Evolutionary conservation across 2,329 filamentous ascomycete species (phyloP), one percentile per base, ranked within the genome.

Genomic region (Botryosphaeria dothidea): DNA sequence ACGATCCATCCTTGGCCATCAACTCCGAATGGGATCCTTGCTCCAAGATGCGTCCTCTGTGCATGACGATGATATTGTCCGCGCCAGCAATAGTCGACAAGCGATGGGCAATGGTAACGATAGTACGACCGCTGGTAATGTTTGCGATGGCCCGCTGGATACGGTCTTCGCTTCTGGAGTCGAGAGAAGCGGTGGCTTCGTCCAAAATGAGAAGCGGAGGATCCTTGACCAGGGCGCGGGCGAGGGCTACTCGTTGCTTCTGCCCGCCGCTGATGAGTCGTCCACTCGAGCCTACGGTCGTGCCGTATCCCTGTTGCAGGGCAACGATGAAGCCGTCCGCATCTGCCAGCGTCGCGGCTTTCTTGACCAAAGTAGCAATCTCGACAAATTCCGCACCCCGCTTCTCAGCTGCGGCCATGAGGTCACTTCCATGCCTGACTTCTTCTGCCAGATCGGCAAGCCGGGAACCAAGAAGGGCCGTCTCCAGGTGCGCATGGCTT

Each of bases 111-210:
- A 79, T 78, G 0, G 74, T 73, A 21, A 79, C 73, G 6, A 78
- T 72, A 2, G 77, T 79, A 4, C 76, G 68, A 6, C 75, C 74
- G 21, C 68, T 52, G 5, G 74, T 73, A 15, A 72, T 73, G n/a
- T 69, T 69, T 15, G 76, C 74, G 27, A 79, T 75, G 4, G 77
- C 75, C 41, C 67, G 68, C 69, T 87, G 83, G 49, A 89, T 86
- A 4, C 81, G 79, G 45, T 78, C 79, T 70, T 89, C 87, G 54
- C 82, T 86, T 2, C 80, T 80, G 11, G 85, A 86, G 70, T 89
- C 87, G 0, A 89, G 78, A 1, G 86, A 82, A 0, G 85, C 82
- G 1, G 87, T 89, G 2, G 86, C 86, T 70, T 89, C 87, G 48
- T 89, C 87, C 1, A 89, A 77, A 8, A 89, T 79, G 3, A 89